These are phyloP conservation scores for Crithidia expoeki DNA, from an alignment of 208 protist genomes.

Conservation along the genomic window DNA sequence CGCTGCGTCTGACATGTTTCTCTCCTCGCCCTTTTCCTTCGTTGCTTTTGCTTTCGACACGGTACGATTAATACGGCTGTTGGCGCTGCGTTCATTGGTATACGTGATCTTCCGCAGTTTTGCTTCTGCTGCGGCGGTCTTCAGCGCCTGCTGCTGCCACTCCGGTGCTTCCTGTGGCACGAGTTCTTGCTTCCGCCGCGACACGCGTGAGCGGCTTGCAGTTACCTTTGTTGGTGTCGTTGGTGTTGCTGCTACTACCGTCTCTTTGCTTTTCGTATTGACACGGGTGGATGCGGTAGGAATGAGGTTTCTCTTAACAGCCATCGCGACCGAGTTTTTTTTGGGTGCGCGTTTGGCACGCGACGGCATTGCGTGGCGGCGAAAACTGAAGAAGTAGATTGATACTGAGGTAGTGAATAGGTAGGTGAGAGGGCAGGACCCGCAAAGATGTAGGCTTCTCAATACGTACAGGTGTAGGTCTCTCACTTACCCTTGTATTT, in stretches of 20 bases:
- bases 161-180: constrained; percentile 34
- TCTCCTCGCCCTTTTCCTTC: background rate
- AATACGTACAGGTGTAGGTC: no score
- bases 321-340: constrained; percentile 22
- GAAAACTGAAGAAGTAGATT: background rate
- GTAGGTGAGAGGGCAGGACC: no score
- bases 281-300: background rate
- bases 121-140: constrained; percentile 20
- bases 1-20: background rate
- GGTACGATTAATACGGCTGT: background rate
- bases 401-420: background rate
- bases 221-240: background rate
- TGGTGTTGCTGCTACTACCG: background rate
- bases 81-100: background rate
- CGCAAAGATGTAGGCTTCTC: no score
- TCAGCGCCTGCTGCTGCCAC: constrained; percentile 38
- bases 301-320: constrained; percentile 25
- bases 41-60: background rate
- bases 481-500: no score
- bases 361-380: constrained; percentile 17
- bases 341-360: constrained; percentile 15
- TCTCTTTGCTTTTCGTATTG: background rate
- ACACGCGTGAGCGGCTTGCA: constrained; percentile 29
- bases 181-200: constrained; percentile 24
- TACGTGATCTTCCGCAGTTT: constrained; percentile 12